Percentiles rank a stretch among this genome's conserved stretches.
Evolutionary conservation across 2,329 filamentous ascomycete genomes (phyloP).

Genomic region (Aureobasidium sp.): DNA sequence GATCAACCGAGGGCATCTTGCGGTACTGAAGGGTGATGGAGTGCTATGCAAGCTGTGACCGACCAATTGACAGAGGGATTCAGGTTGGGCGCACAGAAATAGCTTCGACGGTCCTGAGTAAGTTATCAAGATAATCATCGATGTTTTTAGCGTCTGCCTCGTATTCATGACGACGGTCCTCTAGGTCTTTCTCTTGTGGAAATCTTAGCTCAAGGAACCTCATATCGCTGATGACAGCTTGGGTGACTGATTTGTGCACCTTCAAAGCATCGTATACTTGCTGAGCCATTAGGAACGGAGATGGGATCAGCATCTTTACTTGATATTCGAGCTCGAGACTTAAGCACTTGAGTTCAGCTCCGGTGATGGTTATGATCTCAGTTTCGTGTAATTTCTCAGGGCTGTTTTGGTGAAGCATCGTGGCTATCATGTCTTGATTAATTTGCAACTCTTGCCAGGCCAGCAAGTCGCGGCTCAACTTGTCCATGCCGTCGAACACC

Average conservation of each 20-base stretch:
- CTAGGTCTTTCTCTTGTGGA: background rate
- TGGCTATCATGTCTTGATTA: too few relatives aligned
- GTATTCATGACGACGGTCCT: too few relatives aligned
- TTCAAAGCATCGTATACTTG: background rate
- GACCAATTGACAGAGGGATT: background rate
- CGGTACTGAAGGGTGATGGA: slow-evolving; percentile 10
- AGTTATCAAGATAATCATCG: background rate
- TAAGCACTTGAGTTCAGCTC: background rate
- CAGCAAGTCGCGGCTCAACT: too few relatives aligned
- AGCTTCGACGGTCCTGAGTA: background rate
- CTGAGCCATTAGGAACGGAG: background rate
- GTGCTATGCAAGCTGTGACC: slow-evolving; percentile 1
- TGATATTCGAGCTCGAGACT: background rate
- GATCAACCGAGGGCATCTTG: slow-evolving; percentile 12
- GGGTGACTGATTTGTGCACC: background rate
- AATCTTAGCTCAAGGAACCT: background rate
- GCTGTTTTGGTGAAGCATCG: background rate
- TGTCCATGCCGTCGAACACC: too few relatives aligned
- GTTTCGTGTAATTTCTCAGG: background rate
- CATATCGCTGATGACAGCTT: background rate
- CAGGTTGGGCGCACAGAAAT: background rate
- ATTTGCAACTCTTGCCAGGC: too few relatives aligned
- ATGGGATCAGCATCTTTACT: background rate
- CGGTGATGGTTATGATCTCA: background rate
- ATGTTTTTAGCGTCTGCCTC: background rate